These are phyloP conservation scores for Botrytis byssoidea DNA, from an alignment of 2,329 filamentous ascomycete genomes.

Conservation along the genomic window DNA sequence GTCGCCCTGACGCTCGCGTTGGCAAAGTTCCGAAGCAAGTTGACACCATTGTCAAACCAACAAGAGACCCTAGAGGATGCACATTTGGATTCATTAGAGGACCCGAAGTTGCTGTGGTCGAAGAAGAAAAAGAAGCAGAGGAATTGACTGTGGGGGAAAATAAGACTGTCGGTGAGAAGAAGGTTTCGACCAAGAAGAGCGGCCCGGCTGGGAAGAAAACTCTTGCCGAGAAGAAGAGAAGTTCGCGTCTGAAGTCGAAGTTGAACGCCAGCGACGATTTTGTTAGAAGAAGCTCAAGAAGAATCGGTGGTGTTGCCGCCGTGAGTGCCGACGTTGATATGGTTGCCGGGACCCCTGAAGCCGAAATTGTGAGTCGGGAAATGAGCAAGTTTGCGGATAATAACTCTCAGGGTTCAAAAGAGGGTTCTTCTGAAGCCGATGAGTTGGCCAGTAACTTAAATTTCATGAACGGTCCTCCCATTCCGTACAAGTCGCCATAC, in stretches of 20 bases:
- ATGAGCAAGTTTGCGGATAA: no score
- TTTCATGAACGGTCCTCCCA: neutral
- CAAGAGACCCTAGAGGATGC: neutral
- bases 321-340: neutral
- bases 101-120: neutral
- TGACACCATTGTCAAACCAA: neutral
- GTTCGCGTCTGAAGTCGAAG: neutral
- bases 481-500: neutral
- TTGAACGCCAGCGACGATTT: neutral
- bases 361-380: neutral
- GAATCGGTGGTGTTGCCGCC: neutral
- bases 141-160: no score
- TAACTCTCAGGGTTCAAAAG: neutral
- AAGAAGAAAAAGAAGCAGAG: neutral
- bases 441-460: neutral
- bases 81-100: neutral
- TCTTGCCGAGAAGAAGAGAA: neutral
- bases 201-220: neutral
- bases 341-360: neutral
- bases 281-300: neutral
- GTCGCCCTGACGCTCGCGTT: neutral
- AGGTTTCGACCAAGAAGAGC: neutral
- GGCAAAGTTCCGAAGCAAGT: neutral
- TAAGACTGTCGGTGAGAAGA: no score
- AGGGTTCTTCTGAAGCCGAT: neutral